Conservation (phyloP, 129 eudicot genomes). For the Solidago caesia region DNA sequence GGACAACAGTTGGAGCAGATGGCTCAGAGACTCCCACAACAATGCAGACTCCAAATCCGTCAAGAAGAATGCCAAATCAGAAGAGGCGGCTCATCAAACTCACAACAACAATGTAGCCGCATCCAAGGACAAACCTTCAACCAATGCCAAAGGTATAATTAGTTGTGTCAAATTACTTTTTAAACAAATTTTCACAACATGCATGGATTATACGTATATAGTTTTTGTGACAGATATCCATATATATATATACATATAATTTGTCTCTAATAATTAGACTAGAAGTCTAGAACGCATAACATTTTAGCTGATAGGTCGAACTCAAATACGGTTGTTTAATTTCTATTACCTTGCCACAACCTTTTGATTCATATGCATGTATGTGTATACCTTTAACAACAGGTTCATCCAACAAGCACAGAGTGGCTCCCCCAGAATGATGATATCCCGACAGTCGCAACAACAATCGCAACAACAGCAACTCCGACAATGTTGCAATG, state of each 20-base stretch:
- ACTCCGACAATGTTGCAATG: constrained; percentile 13
- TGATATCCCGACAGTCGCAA: neutral
- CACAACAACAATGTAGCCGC: neutral
- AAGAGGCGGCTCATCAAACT: neutral
- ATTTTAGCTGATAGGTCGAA: no score
- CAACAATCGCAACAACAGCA: neutral
- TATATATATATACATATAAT: no score
- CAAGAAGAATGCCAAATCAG: neutral
- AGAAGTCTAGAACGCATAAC: no score
- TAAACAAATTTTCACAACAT: neutral
- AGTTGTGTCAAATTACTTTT: neutral
- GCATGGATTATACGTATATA: no score
- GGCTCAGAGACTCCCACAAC: neutral
- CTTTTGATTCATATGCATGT: no score
- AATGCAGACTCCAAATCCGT: neutral
- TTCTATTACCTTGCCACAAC: no score
- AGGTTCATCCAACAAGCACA: neutral
- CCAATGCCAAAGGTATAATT: constrained; percentile 11
- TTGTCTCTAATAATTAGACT: no score
- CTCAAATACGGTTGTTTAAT: no score
- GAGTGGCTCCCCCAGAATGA: neutral
- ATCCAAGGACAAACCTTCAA: neutral
- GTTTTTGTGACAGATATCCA: no score
- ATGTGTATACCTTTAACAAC: neutral
- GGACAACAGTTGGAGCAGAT: neutral